Percentiles rank a stretch among this genome's conserved stretches.
Conservation (phyloP, 768 basidiomycete genomes). For the Tricholoma sp. region DNA sequence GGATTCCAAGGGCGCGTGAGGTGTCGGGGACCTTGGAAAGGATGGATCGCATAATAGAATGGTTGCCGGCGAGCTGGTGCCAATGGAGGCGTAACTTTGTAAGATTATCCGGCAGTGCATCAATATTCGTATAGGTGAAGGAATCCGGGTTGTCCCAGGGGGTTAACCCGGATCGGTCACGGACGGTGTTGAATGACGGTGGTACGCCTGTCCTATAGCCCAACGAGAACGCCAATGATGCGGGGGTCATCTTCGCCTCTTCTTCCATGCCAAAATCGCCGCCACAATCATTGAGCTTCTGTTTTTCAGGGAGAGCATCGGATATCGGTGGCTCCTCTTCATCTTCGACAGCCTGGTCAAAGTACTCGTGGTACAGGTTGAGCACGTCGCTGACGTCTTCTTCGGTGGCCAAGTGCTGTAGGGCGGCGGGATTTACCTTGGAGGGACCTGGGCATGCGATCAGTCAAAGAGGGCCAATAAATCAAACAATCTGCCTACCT, state of each 20-base stretch:
- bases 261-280: no score
- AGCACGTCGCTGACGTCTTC: slow-evolving; percentile 5
- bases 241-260: slow-evolving; percentile 3
- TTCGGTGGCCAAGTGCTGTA: no score
- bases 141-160: no score
- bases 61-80: slow-evolving; percentile 19
- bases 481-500: background rate
- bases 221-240: slow-evolving; percentile 10
- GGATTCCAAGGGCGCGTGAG: no score
- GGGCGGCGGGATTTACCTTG: no score
- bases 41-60: slow-evolving; percentile 13
- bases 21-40: no score
- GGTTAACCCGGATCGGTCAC: no score
- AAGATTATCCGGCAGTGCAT: background rate
- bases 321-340: background rate
- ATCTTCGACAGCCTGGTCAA: background rate
- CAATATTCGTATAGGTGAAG: background rate
- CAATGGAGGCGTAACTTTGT: no score
- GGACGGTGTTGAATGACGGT: slow-evolving; percentile 21
- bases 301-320: slow-evolving; percentile 5
- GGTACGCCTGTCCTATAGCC: slow-evolving; percentile 12
- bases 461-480: background rate
- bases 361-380: slow-evolving; percentile 6
- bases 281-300: slow-evolving; percentile 12
- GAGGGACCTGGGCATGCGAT: no score